A percentile compares a stretch with the other conserved stretches of the same genome.
Evolutionary conservation across 257 asterid genomes (phyloP).

Genomic region (Marsdenia floribunda): DNA sequence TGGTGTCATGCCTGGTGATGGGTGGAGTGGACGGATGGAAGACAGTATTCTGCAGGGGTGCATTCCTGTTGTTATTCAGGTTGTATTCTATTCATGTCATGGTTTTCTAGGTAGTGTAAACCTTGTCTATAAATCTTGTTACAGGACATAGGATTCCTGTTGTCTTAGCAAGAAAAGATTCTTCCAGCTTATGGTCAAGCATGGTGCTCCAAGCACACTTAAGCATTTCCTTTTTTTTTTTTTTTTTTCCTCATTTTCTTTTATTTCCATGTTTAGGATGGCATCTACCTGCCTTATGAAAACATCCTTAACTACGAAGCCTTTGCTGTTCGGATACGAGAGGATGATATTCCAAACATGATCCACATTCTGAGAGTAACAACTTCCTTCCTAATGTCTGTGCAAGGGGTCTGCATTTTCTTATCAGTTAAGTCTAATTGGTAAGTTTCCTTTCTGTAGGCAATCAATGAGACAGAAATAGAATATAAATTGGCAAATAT

Average conservation of each 20-base stretch:
- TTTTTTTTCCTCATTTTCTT: neutral
- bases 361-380: conserved; percentile 70
- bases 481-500: conserved; percentile 68
- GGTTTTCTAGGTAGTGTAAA: neutral
- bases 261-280: conserved; percentile 47
- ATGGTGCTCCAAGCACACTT: neutral
- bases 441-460: conserved; percentile 35
- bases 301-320: conserved; percentile 74
- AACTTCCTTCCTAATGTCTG: conserved; percentile 19
- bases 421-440: conserved; percentile 12
- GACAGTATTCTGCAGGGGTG: conserved; percentile 94
- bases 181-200: neutral
- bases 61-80: conserved; percentile 97
- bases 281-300: conserved; percentile 91
- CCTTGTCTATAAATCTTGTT: neutral
- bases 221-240: neutral
- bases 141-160: neutral
- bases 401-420: neutral
- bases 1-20: conserved; percentile 99
- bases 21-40: conserved; percentile 99
- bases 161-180: neutral
- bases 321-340: conserved; percentile 83
- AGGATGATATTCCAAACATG: conserved; percentile 82
- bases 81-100: conserved; percentile 11
- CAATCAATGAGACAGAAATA: conserved; percentile 71